Conservation (phyloP, 2,329 filamentous ascomycete species). For the Mariannaea sp. region DNA sequence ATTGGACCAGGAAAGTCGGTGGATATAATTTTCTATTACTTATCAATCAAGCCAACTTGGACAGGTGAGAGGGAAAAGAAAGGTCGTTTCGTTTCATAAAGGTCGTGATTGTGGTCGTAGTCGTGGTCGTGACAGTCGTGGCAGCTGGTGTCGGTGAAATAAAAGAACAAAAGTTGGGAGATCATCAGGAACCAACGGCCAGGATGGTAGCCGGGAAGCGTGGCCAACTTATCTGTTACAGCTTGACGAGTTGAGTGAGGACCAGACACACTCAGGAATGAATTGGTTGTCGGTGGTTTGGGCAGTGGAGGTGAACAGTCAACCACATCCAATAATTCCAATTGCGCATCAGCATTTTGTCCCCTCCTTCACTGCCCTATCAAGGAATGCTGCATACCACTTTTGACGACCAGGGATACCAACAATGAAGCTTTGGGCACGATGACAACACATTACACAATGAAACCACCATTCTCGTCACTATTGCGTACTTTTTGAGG, state of each 20-base stretch:
- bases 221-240: constrained; percentile 26
- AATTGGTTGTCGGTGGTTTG: constrained; percentile 2
- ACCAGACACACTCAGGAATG: constrained; percentile 30
- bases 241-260: constrained; percentile 8
- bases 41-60: too few relatives aligned
- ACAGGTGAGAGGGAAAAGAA: too few relatives aligned
- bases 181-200: neutral
- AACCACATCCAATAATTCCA: constrained; percentile 1
- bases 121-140: constrained; percentile 13
- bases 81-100: constrained; percentile 32
- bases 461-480: too few relatives aligned
- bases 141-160: neutral
- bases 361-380: neutral
- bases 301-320: constrained; percentile 8
- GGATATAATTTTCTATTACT: neutral
- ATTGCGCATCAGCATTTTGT: neutral
- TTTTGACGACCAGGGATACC: neutral
- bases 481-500: too few relatives aligned
- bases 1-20: constrained; percentile 18
- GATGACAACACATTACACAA: neutral
- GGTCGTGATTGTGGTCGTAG: constrained; percentile 4
- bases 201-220: constrained; percentile 4
- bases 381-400: neutral
- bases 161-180: neutral
- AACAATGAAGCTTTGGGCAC: neutral